These are phyloP conservation scores for Penicillium sp. DNA, from an alignment of 2,329 filamentous ascomycete genomes.

Conservation along the genomic window DNA sequence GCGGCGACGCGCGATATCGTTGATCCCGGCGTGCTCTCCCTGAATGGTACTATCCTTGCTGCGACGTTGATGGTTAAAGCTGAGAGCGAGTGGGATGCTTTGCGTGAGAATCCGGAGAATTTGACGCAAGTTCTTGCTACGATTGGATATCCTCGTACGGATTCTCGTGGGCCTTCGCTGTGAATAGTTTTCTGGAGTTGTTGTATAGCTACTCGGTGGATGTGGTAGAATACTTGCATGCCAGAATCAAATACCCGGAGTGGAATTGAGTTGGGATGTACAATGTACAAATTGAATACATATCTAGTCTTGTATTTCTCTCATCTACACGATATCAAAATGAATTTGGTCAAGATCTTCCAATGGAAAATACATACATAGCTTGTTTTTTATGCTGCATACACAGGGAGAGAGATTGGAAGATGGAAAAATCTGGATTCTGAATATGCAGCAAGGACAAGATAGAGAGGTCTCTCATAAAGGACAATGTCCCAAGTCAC, in stretches of 20 bases:
- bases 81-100: conserved; percentile 53
- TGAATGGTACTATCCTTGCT: conserved; percentile 59
- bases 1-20: conserved; percentile 33
- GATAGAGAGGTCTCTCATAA: no score
- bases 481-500: no score
- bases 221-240: not conserved
- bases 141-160: conserved; percentile 42
- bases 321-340: not conserved
- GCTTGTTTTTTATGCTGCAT: not conserved
- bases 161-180: conserved; percentile 2
- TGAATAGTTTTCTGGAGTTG: not conserved
- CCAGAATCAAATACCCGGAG: not conserved
- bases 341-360: no score
- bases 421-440: not conserved
- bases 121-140: conserved; percentile 47
- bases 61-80: conserved; percentile 61
- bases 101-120: conserved; percentile 43
- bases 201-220: not conserved
- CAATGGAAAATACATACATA: no score
- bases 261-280: not conserved
- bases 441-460: no score
- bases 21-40: conserved; percentile 45
- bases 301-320: not conserved
- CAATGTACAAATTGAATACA: not conserved
- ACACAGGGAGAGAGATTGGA: no score